A percentile compares a stretch with the other conserved stretches of the same genome.
These are phyloP conservation scores for Euryodendron excelsum DNA, from an alignment of 148 eudicot species.

Conservation along the genomic window DNA sequence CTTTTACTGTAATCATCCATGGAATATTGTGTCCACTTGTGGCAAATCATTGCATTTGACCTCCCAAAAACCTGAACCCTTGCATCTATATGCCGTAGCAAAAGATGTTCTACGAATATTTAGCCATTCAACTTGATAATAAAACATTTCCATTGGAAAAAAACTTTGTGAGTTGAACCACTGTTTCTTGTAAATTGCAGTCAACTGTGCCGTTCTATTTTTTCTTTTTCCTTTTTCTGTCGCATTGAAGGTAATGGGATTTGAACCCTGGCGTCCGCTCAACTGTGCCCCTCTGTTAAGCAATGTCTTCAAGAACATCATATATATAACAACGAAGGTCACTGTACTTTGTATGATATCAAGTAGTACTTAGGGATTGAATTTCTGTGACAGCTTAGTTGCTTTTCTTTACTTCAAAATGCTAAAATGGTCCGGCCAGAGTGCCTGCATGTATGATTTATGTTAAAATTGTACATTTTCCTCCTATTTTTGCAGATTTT, in stretches of 20 bases:
- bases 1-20: background rate
- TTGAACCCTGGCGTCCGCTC: too few relatives aligned
- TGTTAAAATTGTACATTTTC: background rate
- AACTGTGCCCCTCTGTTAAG: too few relatives aligned
- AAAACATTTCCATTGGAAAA: too few relatives aligned
- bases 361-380: background rate
- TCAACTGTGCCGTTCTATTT: too few relatives aligned
- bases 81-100: background rate
- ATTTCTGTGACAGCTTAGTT: background rate
- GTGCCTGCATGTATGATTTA: background rate
- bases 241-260: too few relatives aligned
- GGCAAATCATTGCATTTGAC: background rate
- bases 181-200: too few relatives aligned
- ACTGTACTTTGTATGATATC: background rate
- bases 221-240: too few relatives aligned
- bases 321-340: background rate
- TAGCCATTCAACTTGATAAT: too few relatives aligned
- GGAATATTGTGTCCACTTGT: background rate
- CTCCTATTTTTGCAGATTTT: conserved; percentile 51
- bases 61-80: background rate
- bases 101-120: too few relatives aligned
- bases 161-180: too few relatives aligned
- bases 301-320: too few relatives aligned
- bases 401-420: background rate
- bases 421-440: background rate